Evolutionary conservation across 805 yeast species (phyloP), one percentile per base, ranked within the genome.

Genomic region (Kodamaea jinghongensis): DNA sequence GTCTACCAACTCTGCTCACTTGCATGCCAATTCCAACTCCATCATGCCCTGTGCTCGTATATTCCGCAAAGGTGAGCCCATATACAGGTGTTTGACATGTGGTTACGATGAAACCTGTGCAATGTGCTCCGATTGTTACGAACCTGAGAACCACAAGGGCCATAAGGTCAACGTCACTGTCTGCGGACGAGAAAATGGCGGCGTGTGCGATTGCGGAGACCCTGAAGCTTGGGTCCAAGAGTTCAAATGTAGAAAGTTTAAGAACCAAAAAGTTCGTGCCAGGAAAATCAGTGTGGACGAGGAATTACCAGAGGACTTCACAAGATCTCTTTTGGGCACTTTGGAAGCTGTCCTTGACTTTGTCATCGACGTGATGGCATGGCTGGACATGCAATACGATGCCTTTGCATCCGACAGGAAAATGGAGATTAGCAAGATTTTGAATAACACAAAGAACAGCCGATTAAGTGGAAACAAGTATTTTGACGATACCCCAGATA

Each of bases 151-250:
- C 40, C 98, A 90, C 60, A 54, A 56, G 26, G 91, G 79, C 32
- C 98, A 90, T 58, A 75, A 78, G 34, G 81, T 85, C 6, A 76
- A 81, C 41, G 75, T 79, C 12, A 70, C 78, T 28, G 78, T 85
- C 5, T 76, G 83, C 42, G 77, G 76, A 31, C 68, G 86, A 38
- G 84, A 78, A 44, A 83, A 77, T 42, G 86, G 90, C 28, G 93
- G 93, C 0, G 84, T 83, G 13, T 85, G 95, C 57, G 96, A 87
- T 54, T 87, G 96, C 58, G 96, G 96, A 3, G 96, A 88, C 52
- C 77, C 80, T 0, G 95, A 86, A 53, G 95, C 95, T 0, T 88
- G 95, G 89, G 73, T 67, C 4, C 59, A 58, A 11, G 60, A 70
- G 1, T 64, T 79, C 31, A 52, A 64, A 10, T 87, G 96, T 56